A percentile compares a stretch with the other conserved stretches of the same genome.
phyloP scores from a whole-genome alignment of 1,139 yeast species.

The Candida glucosophila region DNA sequence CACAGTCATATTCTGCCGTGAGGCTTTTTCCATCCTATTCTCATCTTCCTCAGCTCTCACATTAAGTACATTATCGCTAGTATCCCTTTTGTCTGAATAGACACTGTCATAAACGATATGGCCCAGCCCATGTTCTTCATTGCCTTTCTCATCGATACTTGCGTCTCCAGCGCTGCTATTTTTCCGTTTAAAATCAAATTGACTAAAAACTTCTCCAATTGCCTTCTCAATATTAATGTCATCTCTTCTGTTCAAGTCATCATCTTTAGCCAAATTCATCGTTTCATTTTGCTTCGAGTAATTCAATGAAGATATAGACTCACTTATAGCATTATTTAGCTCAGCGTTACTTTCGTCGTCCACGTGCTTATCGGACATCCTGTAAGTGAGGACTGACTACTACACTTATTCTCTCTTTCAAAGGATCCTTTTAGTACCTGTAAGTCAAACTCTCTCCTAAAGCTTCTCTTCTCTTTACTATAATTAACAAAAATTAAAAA shows the following conservation, averaged over 20 bases:
- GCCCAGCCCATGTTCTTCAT: not conserved
- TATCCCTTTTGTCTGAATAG: too few species aligned
- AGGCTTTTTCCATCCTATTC: too few species aligned
- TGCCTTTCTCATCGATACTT: not conserved
- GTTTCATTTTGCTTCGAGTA: conserved; percentile 1
- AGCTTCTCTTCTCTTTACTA: too few species aligned
- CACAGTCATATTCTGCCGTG: too few species aligned
- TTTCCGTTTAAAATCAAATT: not conserved
- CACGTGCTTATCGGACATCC: conserved; percentile 3
- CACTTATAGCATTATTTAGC: conserved; percentile 6
- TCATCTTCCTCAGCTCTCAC: not conserved
- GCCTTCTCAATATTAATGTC: conserved; percentile 24
- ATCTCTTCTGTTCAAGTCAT: conserved; percentile 1
- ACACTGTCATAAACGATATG: too few species aligned
- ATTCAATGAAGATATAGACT: conserved; percentile 6
- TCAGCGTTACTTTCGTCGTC: conserved; percentile 4
- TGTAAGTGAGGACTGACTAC: too few species aligned
- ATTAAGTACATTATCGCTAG: conserved; percentile 1
- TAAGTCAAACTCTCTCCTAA: too few species aligned
- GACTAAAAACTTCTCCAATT: conserved; percentile 24
- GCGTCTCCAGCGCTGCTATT: not conserved
- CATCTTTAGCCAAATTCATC: conserved; percentile 1
- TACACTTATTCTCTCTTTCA: too few species aligned
- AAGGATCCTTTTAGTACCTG: too few species aligned
- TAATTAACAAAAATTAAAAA: too few species aligned